Evolutionary conservation across 257 asterid genomes (phyloP).

Genomic region (Petunia secreta): DNA sequence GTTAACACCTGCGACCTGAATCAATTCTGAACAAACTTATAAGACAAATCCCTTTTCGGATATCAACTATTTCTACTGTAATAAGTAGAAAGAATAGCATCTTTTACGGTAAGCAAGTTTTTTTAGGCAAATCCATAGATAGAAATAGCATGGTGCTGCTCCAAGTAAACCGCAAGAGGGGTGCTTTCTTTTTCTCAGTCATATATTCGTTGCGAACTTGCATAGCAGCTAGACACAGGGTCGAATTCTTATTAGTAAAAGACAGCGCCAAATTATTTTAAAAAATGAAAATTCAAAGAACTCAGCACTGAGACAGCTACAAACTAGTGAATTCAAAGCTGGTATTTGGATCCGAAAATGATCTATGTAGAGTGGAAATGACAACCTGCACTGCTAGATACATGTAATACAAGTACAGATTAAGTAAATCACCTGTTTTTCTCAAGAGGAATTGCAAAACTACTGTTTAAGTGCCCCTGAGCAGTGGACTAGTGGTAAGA

Average conservation of each 20-base stretch:
- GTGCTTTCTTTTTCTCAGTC: slow-evolving; percentile 10
- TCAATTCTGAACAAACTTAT: neutral
- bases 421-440: neutral
- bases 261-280: neutral
- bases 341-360: neutral
- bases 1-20: slow-evolving; percentile 18
- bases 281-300: neutral
- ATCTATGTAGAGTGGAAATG: neutral
- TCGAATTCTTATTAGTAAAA: neutral
- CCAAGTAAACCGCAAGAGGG: neutral
- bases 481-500: too few relatives aligned
- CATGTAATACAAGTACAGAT: neutral
- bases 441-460: too few relatives aligned
- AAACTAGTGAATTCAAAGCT: neutral
- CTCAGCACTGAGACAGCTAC: neutral
- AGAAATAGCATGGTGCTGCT: neutral
- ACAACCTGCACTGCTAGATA: neutral
- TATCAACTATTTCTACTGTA: neutral
- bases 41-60: neutral
- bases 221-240: neutral
- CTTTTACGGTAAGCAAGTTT: neutral
- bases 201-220: neutral
- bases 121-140: neutral
- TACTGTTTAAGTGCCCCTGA: too few relatives aligned
- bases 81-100: neutral